Base-by-base conservation (phyloP, 2,329 filamentous ascomycete species). In the Beauveria varroae region DNA sequence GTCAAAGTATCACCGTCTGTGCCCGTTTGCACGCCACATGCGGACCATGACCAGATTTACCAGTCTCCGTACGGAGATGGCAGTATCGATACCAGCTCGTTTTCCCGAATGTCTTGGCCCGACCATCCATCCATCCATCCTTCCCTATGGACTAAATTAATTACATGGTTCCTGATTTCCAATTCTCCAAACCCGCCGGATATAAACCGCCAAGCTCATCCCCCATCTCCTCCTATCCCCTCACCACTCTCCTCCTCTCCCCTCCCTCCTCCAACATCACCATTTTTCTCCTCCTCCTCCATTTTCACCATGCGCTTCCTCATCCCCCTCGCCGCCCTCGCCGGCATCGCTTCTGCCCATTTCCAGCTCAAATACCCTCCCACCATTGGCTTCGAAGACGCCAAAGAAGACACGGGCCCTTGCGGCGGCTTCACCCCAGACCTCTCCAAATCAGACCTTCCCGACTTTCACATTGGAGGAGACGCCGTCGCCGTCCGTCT, bases 381-480 rank as follows among this genome's bases (percentile, higher is more conserved):
- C 64, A 73, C 78, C 40, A 75, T 84, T 62, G 81, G 80, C 47
- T 72, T 73, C 66, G 76, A 79, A 63, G 71, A 80, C 62, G 79
- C 81, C 52, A 74, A 79, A 41, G 70, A 76, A 34, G 70, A 61
- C 66, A 72, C 69, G 5, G 74, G 68, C 0, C 85, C 84, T 28
- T 87, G 84, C 70, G 85, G 85, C 63, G 80, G 82, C 64, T 78
- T 78, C 69, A 72, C 74, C 0, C 74, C 80, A 37, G 73, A 80
- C 64, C 77, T 82, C 58, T 74, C 74, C 52, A 65, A 72, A 47
- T 41, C 30, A 6, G 74, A 80, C 61, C 81, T 85, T 68, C 75
- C 76, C 57, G 79, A 84, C 65, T 86, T 86, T 71, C 79, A 85
- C 68, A 80, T 86, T 62, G 81, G 74, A 65, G 83, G 83, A 65